phyloP scores from a whole-genome alignment of 495 filamentous ascomycete species.

The Neurospora tetraspora region DNA sequence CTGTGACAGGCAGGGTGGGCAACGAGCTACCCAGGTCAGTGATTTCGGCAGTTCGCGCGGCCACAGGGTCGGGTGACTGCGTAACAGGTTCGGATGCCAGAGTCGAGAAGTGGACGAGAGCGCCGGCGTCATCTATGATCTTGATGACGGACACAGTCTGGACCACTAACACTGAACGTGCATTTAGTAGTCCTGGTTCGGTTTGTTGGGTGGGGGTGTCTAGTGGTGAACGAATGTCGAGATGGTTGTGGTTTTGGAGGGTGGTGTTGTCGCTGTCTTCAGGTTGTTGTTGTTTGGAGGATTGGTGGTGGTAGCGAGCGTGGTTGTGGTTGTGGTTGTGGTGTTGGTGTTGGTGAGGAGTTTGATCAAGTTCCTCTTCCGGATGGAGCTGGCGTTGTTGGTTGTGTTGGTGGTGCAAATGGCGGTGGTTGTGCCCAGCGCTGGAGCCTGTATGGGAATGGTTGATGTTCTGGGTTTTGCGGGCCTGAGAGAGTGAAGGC shows the following conservation, averaged over 20 bases:
- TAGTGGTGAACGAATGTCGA: slow-evolving; percentile 29
- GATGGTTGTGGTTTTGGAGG: background rate
- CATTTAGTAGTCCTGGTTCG: slow-evolving; percentile 18
- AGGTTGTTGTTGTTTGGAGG: background rate
- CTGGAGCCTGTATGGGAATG: slow-evolving; percentile 13
- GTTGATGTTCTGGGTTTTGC: slow-evolving; percentile 9
- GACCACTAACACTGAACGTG: slow-evolving; percentile 32
- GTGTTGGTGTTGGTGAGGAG: slow-evolving; percentile 6
- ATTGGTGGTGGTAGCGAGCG: slow-evolving; percentile 14
- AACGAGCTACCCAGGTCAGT: slow-evolving; percentile 9
- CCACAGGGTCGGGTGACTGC: slow-evolving; percentile 4
- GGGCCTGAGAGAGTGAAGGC: slow-evolving; percentile 47
- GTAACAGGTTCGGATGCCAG: slow-evolving; percentile 16
- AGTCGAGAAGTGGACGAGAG: slow-evolving; percentile 27
- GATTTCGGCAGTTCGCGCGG: slow-evolving; percentile 14
- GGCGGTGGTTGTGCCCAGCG: slow-evolving; percentile 20
- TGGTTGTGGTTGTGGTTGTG: slow-evolving; percentile 12
- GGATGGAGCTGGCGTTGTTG: background rate
- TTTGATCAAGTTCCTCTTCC: background rate
- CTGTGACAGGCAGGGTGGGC: slow-evolving; percentile 19
- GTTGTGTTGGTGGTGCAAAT: slow-evolving; percentile 18
- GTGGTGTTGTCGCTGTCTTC: background rate
- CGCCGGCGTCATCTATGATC: slow-evolving; percentile 37
- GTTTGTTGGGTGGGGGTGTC: slow-evolving; percentile 13
- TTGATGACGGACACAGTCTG: slow-evolving; percentile 41